These are phyloP conservation scores for Mediolabrus comicus DNA, from an alignment of 108 stramenopile genomes.

Conservation along the genomic window DNA sequence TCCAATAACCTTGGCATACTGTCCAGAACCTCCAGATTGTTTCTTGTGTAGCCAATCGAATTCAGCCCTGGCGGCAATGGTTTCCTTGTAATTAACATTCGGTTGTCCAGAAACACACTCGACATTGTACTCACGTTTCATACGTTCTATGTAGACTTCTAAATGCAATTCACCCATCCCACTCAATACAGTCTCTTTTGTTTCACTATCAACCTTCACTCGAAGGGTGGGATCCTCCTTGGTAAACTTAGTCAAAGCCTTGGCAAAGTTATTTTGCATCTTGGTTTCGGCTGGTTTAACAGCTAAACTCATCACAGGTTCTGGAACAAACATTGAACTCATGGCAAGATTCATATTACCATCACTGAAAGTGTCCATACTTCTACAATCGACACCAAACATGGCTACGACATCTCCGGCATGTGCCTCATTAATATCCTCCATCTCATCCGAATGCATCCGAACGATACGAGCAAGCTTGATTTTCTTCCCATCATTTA, in stretches of 20 bases:
- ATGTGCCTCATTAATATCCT: conserved; percentile 93
- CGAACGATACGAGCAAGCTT: conserved; percentile 96
- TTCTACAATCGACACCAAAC: conserved; percentile 98
- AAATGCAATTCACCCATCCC: conserved; percentile 99
- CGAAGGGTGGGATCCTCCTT: conserved; percentile 99
- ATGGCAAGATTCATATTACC: conserved; percentile 86
- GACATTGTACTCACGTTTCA: conserved; percentile 97
- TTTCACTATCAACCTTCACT: conserved; percentile 89
- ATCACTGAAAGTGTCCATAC: conserved; percentile 98
- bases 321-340: conserved; percentile 97
- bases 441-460: conserved; percentile 99
- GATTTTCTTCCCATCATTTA: conserved; percentile 84
- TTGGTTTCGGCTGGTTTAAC: conserved; percentile 88
- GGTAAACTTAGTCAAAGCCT: conserved; percentile 95
- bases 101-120: conserved; percentile 92
- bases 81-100: conserved; percentile 98
- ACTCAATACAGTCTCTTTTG: conserved; percentile 96
- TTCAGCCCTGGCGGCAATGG: conserved; percentile 72
- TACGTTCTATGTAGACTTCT: conserved; percentile 98
- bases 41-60: conserved; percentile 99
- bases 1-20: conserved; percentile 96
- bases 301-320: conserved; percentile 97
- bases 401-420: conserved; percentile 99
- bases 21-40: conserved; percentile 98
- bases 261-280: conserved; percentile 87